Conservation (phyloP, 495 filamentous ascomycete species). For the Penicillium salamii region DNA sequence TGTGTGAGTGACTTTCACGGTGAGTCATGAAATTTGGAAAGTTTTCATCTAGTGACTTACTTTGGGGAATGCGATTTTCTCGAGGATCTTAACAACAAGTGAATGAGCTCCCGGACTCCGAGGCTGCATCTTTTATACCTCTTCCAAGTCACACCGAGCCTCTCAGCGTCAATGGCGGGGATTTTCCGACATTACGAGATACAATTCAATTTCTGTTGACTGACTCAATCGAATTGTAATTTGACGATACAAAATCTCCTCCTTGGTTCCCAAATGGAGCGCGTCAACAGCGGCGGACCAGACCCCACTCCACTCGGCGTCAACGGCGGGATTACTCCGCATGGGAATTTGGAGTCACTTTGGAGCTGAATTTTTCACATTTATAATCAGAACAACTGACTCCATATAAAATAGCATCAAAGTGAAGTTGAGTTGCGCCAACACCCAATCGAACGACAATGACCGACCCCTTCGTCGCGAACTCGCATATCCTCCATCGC, state of each 20-base stretch:
- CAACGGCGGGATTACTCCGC: constrained; percentile 8
- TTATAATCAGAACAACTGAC: too few species aligned
- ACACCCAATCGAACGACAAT: background rate
- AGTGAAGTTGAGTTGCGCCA: too few species aligned
- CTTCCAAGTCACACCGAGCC: background rate
- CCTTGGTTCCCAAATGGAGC: background rate
- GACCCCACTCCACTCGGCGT: constrained; percentile 2
- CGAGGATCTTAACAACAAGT: too few species aligned
- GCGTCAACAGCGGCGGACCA: background rate
- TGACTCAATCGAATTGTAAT: too few species aligned
- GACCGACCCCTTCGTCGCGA: constrained; percentile 9
- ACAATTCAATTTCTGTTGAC: too few species aligned
- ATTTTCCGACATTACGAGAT: background rate
- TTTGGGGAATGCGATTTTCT: too few species aligned
- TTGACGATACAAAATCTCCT: too few species aligned
- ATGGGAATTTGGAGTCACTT: background rate
- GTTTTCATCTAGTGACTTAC: too few species aligned
- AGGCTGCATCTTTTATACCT: background rate
- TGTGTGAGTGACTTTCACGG: background rate
- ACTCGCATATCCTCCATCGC: constrained; percentile 26
- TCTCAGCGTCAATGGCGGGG: background rate
- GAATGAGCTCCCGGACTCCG: too few species aligned
- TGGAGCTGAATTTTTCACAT: background rate
- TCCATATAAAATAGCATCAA: too few species aligned
- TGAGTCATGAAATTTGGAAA: background rate